phyloP scores from a whole-genome alignment of 2,329 filamentous ascomycete species.

The Cercospora janseana region DNA sequence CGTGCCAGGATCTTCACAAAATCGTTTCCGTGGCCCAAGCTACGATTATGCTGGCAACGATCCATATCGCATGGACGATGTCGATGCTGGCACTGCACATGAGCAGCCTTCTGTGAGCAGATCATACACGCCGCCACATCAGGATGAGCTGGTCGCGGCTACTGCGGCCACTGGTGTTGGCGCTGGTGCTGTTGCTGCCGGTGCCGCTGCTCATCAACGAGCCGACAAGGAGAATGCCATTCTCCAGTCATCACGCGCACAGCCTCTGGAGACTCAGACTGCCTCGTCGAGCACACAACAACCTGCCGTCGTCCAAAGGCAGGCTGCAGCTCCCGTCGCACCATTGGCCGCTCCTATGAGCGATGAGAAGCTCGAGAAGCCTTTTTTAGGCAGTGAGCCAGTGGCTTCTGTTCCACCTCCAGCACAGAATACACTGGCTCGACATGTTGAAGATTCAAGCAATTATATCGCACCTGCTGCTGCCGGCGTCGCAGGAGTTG shows the following conservation, averaged over 20 bases:
- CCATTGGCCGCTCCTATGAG: slow-evolving; percentile 20
- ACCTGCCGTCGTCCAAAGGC: slow-evolving; percentile 5
- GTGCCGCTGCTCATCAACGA: slow-evolving; percentile 28
- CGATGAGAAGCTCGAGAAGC: slow-evolving; percentile 22
- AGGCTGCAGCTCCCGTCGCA: slow-evolving; percentile 20
- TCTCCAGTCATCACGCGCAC: slow-evolving; percentile 3
- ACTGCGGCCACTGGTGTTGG: slow-evolving; percentile 42
- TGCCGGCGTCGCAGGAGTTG: slow-evolving; percentile 41
- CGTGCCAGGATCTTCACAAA: slow-evolving; percentile 34
- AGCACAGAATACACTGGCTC: slow-evolving; percentile 18
- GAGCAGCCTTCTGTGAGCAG: slow-evolving; percentile 23
- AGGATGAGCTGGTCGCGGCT: slow-evolving; percentile 43
- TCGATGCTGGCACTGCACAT: slow-evolving; percentile 21
- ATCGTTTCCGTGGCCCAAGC: slow-evolving; percentile 18
- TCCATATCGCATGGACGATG: slow-evolving; percentile 34
- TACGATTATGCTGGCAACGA: slow-evolving; percentile 31
- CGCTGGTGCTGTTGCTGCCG: slow-evolving; percentile 37
- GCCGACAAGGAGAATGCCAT: slow-evolving; percentile 6
- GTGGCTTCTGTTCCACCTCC: slow-evolving; percentile 14
- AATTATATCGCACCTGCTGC: slow-evolving; percentile 56
- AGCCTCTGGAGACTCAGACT: slow-evolving; percentile 28
- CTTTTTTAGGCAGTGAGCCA: slow-evolving; percentile 33
- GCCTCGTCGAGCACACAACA: slow-evolving; percentile 11
- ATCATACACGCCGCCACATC: slow-evolving; percentile 28
- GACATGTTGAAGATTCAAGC: slow-evolving; percentile 41